Percentiles rank a stretch among this genome's conserved stretches.
phyloP scores from a whole-genome alignment of 306 rosid species.

The Senna siamea region DNA sequence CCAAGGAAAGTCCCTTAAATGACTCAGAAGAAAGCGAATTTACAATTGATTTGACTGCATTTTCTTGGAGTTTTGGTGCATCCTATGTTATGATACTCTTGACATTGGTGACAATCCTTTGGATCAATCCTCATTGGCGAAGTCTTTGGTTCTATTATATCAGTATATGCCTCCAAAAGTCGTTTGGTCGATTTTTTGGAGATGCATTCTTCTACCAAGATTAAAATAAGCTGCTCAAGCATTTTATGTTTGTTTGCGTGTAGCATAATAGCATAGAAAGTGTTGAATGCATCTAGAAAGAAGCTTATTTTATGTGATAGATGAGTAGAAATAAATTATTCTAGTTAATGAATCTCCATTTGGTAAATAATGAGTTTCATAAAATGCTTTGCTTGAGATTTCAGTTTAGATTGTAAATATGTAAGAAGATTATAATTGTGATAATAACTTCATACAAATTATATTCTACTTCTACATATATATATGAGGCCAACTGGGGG shows the following conservation, averaged over 20 bases:
- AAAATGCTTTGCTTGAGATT: no score
- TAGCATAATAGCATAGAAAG: no score
- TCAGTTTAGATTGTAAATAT: no score
- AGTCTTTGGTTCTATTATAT: conserved; percentile 23
- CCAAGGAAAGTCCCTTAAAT: not conserved
- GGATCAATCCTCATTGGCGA: conserved; percentile 29
- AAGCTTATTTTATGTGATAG: no score
- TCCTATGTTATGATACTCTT: not conserved
- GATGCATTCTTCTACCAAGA: not conserved
- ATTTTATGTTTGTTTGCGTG: not conserved
- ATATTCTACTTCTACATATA: no score
- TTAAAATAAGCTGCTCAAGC: not conserved
- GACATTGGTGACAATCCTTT: not conserved
- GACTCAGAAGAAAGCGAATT: not conserved
- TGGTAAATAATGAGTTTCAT: no score
- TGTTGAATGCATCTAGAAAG: no score
- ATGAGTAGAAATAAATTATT: no score
- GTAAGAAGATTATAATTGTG: no score
- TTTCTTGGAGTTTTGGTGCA: conserved; percentile 22
- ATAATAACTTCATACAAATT: no score
- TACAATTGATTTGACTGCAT: conserved; percentile 24
- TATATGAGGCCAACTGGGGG: no score
- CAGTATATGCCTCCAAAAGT: not conserved
- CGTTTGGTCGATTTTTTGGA: conserved; percentile 13
- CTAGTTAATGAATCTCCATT: no score